Base-by-base conservation (phyloP, 179 eudicot genomes). In the Silene vulgaris region DNA sequence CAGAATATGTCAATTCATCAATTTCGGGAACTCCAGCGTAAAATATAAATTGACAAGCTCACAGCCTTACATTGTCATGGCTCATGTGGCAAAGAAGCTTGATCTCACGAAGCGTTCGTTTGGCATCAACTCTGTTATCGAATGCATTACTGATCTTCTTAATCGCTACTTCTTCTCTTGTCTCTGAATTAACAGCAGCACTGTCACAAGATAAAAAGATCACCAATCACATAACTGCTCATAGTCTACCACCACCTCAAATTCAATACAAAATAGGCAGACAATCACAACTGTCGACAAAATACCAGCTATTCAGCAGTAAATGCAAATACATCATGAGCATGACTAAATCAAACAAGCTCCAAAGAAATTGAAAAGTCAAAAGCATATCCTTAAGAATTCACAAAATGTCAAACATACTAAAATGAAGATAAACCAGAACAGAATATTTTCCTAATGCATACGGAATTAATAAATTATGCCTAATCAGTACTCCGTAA, bases 101-200 rank as follows among this genome's bases (percentile, higher is more conserved):
- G 70, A 94, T 94, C 80, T 94, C 98, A 52, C 98, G 82, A 50
- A 94, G 85, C 3, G 97, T 94, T 89, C 98, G 86, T 81, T 94
- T 94, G 79, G 97, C 98, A 81, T 94, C 98, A 29, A 94, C 90
- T 82, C 91, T 80, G 77, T 94, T 94, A 75, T 89, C 97, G 81
- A 94, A 92, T 32, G 97, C 98, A 84, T 90, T 92, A 50, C 94
- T 91, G 80, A 94, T 87, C 87, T 92, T 94, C 89, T 94, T 94
- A 74, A 94, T 94, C 37, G 98, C 98, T 75, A 94, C 96, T 85
- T 94, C 94, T 74, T 94, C 98, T 45, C 86, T 84, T 20, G 98
- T 94, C 85, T 90, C 92, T 16, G 97, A 75, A 82, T 92, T 94
- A 78, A 88, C 81, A 26, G 96, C 98, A 76, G 97, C 97, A 85